Evolutionary conservation across 225 moss, liverwort and hornwort species (phyloP).

Genomic region (Polytrichum formosum): DNA sequence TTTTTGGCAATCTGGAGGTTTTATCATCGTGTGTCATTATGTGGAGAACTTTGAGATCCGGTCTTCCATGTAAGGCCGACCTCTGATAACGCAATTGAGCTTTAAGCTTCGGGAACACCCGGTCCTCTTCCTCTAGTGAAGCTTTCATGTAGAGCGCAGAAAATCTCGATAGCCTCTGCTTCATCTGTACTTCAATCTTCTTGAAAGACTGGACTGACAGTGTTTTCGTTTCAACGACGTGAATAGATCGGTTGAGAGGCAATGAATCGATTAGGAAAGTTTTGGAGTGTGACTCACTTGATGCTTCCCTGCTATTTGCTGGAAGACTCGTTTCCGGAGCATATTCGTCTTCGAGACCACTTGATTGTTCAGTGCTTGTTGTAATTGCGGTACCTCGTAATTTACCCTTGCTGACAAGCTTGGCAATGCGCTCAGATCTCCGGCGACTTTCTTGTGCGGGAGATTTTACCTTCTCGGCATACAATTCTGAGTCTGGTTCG

Average conservation of each 20-base stretch:
- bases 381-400: neutral
- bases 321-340: neutral
- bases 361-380: too few relatives aligned
- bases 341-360: neutral
- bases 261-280: neutral
- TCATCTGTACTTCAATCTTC: neutral
- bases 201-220: neutral
- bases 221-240: neutral
- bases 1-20: too few relatives aligned
- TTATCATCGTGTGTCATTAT: neutral
- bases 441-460: neutral
- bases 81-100: neutral
- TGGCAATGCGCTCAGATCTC: neutral
- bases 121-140: neutral
- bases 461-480: neutral
- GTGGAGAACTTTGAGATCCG: conserved; percentile 8
- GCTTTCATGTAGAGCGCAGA: conserved; percentile 3
- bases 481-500: neutral
- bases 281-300: neutral
- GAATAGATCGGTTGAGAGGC: too few relatives aligned
- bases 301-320: neutral
- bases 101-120: neutral
- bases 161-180: neutral
- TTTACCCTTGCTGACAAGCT: neutral
- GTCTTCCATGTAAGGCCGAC: neutral